Conservation (phyloP, 2,329 filamentous ascomycete species). For the Lasiodiplodia theobromae region DNA sequence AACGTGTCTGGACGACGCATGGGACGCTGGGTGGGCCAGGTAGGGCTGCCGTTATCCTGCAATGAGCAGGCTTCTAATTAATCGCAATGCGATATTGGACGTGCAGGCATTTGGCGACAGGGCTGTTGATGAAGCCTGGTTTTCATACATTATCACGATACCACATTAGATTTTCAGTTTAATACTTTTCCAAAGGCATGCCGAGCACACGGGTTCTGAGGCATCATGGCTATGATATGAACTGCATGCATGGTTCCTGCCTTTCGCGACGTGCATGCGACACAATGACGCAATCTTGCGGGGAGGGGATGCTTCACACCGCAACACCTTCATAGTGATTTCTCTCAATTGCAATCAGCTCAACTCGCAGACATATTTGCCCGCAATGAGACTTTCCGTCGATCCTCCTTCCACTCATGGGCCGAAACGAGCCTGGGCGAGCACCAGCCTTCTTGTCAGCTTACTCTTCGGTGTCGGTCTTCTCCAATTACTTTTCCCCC, state of each 20-base stretch:
- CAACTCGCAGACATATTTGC: not conserved
- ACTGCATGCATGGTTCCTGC: conserved; percentile 17
- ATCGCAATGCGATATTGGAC: not conserved
- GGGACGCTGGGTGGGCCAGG: not conserved
- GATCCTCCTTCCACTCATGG: not conserved
- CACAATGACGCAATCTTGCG: conserved; percentile 25
- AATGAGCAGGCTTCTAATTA: not conserved
- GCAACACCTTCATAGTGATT: not conserved
- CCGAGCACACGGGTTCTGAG: not conserved
- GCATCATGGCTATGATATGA: not conserved
- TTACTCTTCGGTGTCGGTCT: conserved; percentile 27
- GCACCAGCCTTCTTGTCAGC: not conserved
- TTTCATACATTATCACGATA: not conserved
- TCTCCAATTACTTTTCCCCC: conserved; percentile 35
- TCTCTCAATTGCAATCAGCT: not conserved
- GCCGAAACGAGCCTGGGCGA: not conserved
- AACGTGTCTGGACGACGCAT: not conserved
- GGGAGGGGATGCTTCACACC: conserved; percentile 1
- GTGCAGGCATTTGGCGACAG: not conserved
- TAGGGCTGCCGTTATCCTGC: not conserved
- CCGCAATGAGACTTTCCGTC: not conserved
- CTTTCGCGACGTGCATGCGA: conserved; percentile 13
- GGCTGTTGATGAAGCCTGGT: not conserved
- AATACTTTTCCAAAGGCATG: not conserved
- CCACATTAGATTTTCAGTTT: not conserved